Base-by-base conservation (phyloP, 345 rosid genomes). In the Eucalyptus dawsonii region DNA sequence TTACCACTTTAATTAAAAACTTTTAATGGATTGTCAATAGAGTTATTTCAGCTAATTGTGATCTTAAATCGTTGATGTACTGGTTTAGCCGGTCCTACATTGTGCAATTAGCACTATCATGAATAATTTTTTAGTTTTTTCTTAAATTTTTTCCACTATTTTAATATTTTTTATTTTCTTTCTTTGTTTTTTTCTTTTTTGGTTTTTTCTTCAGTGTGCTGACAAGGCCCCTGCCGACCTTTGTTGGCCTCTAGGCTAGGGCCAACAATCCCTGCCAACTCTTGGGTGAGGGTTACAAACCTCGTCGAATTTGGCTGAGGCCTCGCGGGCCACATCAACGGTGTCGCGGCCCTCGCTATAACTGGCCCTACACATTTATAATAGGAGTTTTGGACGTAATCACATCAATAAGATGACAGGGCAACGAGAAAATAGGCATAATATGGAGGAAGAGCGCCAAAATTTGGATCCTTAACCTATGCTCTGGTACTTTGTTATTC, bases 271-370 rank as follows among this genome's bases (percentile, higher is more conserved):
- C 62, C 6, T 25, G 3, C 62, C 62, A 56, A 24, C 62, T 10
- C 62, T 1, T 56, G 29, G 29, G 62, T 56, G 62, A 22, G 62
- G 62, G 62, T 53, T 1, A 21, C 5, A 53, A 0, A 53, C 25
- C 25, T 21, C 11, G 11, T 53, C 11, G 11, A 53, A 53, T 53
- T 53, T 53, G 25, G 58, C 5, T 21, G 0, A 3, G 58, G 58
- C 11, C 25, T 21, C 11, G 0, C 4, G 0, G 0, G 11, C 58
- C 11, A 53, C 25, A 8, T 2, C 5, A 4, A 21, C 5, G 0
- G 1, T 53, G 58, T 21, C 11, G 2, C 1, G 2, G 58, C 62
- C 62, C 62, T 56, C 1, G 0, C 62, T 56, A 56, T 56, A 56
- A 0, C 29, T 25, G 0, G 29, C 29, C 29, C 3, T 56, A 56